Percentiles rank a stretch among this genome's conserved stretches.
Evolutionary conservation across 225 moss, liverwort and hornwort genomes (phyloP).

Genomic region (Physcomitrellopsis africana): DNA sequence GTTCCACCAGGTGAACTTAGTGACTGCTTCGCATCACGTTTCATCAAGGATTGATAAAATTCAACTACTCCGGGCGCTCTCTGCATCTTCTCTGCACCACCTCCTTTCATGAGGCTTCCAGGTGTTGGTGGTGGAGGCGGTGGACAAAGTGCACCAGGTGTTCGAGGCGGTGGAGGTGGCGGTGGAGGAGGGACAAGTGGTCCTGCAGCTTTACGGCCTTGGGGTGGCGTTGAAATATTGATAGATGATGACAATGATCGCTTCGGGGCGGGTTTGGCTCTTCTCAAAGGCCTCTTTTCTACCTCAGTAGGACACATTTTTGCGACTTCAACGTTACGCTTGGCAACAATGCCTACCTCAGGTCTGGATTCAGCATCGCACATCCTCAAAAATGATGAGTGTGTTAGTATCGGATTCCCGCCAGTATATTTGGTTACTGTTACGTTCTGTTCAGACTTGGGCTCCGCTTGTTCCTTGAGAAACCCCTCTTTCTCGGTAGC

Average conservation of each 20-base stretch:
- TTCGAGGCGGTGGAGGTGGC: constrained; percentile 6
- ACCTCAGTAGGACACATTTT: constrained; percentile 57
- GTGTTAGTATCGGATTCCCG: neutral
- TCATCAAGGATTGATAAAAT: constrained; percentile 74
- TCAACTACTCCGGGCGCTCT: constrained; percentile 76
- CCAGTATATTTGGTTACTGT: constrained; percentile 3
- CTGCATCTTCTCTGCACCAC: constrained; percentile 50
- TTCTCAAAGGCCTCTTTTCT: constrained; percentile 64
- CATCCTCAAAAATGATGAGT: neutral
- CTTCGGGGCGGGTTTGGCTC: constrained; percentile 59
- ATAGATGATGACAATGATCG: constrained; percentile 24
- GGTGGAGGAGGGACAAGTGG: constrained; percentile 41
- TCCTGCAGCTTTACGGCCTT: neutral
- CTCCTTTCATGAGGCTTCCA: constrained; percentile 28
- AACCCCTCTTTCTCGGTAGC: too few relatives aligned
- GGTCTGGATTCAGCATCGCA: constrained; percentile 20
- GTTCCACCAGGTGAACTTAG: constrained; percentile 25
- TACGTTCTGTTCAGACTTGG: neutral
- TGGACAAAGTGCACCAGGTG: constrained; percentile 41
- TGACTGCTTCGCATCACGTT: constrained; percentile 61
- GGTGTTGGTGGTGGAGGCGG: constrained; percentile 66
- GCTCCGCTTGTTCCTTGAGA: neutral
- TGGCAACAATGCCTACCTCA: constrained; percentile 45
- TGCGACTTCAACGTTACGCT: constrained; percentile 46
- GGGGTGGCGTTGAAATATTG: constrained; percentile 23